These are phyloP conservation scores for Lactarius akahatsu DNA, from an alignment of 768 basidiomycete genomes.

Conservation along the genomic window DNA sequence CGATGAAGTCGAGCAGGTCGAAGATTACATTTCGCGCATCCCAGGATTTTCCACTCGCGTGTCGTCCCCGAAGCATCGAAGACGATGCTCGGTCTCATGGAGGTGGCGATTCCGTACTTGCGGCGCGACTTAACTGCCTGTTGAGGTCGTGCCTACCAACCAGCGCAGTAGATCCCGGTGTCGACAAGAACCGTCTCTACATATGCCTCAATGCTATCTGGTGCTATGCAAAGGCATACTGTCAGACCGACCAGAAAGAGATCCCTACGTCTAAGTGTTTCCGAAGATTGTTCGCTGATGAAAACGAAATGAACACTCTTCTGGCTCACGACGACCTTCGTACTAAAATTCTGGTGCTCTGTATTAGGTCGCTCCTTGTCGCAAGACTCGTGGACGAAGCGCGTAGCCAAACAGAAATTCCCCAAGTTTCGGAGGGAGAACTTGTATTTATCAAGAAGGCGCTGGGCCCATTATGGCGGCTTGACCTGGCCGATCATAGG, in stretches of 20 bases:
- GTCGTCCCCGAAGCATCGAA: neutral
- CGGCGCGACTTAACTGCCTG: slow-evolving; percentile 3
- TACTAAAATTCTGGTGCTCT: neutral
- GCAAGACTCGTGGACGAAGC: neutral
- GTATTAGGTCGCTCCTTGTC: slow-evolving; percentile 7
- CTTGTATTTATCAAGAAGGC: slow-evolving; percentile 5
- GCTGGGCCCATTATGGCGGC: slow-evolving; percentile 8
- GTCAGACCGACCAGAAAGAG: neutral
- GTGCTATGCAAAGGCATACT: slow-evolving; percentile 4
- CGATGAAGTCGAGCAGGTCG: slow-evolving; percentile 3
- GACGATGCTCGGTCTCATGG: slow-evolving; percentile 9
- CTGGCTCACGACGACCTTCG: neutral
- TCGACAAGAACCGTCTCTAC: neutral
- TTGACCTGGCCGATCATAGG: neutral
- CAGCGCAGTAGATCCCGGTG: neutral
- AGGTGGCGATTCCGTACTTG: slow-evolving; percentile 12
- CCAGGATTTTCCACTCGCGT: slow-evolving; percentile 14
- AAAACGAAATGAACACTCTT: slow-evolving; percentile 4
- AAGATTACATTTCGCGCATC: slow-evolving; percentile 4
- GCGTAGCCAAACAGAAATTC: neutral
- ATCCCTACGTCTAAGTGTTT: neutral
- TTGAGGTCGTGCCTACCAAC: neutral
- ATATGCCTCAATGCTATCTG: slow-evolving; percentile 8
- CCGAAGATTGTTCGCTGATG: neutral
- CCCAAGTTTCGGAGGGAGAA: slow-evolving; percentile 4